phyloP scores from a whole-genome alignment of 2,329 filamentous ascomycete genomes.

The Pestalotiopsis sp. region DNA sequence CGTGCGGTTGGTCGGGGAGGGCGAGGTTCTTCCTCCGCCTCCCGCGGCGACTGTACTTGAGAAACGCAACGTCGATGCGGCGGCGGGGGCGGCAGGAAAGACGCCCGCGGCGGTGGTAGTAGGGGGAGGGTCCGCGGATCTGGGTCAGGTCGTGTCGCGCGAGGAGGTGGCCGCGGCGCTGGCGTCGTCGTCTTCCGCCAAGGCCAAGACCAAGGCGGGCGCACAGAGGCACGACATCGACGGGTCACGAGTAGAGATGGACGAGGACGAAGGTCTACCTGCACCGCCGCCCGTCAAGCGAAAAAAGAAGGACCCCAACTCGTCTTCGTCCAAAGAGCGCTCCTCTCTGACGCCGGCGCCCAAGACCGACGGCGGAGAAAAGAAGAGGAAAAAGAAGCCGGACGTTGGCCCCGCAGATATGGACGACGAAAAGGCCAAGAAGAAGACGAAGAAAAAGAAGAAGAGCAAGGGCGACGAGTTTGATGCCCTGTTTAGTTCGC shows the following conservation, averaged over 20 bases:
- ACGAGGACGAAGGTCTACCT: conserved; percentile 1
- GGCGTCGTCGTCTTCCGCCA: neutral
- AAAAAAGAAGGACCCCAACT: conserved; percentile 12
- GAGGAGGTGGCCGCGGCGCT: conserved; percentile 21
- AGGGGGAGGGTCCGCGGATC: neutral
- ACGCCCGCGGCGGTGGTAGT: no score
- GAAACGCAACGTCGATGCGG: neutral
- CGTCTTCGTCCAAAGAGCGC: neutral
- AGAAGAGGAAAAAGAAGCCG: conserved; percentile 21
- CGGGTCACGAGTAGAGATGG: neutral
- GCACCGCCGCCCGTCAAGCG: neutral
- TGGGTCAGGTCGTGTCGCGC: conserved; percentile 24
- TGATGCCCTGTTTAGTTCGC: conserved; percentile 69
- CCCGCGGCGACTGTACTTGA: neutral
- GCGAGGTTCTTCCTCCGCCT: neutral
- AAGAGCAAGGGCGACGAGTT: conserved; percentile 66
- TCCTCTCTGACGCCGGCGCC: neutral
- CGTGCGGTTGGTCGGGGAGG: conserved; percentile 32
- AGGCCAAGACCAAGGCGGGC: neutral
- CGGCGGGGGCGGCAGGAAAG: conserved; percentile 4
- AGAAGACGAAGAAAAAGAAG: conserved; percentile 52
- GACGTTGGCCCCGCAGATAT: conserved; percentile 14
- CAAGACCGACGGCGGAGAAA: conserved; percentile 12
- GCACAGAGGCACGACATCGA: neutral
- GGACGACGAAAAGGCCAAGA: neutral